Conservation (phyloP, 495 filamentous ascomycete genomes). For the Xylaria castorea region DNA sequence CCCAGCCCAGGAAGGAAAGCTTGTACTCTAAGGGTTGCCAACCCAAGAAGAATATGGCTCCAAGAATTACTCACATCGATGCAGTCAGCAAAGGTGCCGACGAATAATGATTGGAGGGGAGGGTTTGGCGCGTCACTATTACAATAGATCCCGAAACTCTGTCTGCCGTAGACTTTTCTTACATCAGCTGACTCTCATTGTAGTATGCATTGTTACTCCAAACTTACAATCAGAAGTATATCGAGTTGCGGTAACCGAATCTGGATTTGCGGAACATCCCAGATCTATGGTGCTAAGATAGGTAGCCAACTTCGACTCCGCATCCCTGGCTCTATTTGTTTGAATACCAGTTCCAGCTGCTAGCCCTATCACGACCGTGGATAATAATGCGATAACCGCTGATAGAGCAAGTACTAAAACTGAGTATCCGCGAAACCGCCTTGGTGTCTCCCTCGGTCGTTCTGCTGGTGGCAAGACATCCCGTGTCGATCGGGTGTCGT, state of each 20-base stretch:
- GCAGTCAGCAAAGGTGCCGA: slow-evolving; percentile 49
- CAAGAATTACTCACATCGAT: slow-evolving; percentile 43
- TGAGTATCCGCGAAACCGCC: slow-evolving; percentile 45
- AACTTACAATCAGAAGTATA: slow-evolving; percentile 41
- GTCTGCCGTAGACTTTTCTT: slow-evolving; percentile 42
- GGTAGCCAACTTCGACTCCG: slow-evolving; percentile 38
- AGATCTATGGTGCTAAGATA: slow-evolving; percentile 41
- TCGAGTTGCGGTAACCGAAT: slow-evolving; percentile 37
- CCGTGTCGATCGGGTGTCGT: slow-evolving; percentile 6
- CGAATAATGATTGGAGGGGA: slow-evolving; percentile 48
- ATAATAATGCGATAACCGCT: slow-evolving; percentile 48
- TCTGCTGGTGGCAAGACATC: slow-evolving; percentile 28
- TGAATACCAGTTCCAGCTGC: slow-evolving; percentile 53
- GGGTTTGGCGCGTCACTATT: slow-evolving; percentile 43
- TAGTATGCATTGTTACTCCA: slow-evolving; percentile 13
- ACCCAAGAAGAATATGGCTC: neutral
- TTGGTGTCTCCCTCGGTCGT: slow-evolving; percentile 21
- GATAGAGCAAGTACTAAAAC: slow-evolving; percentile 50
- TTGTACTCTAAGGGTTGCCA: neutral
- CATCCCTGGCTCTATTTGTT: slow-evolving; percentile 47
- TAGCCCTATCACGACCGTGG: slow-evolving; percentile 51
- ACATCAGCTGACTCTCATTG: neutral
- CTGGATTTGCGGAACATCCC: slow-evolving; percentile 44
- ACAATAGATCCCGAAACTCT: slow-evolving; percentile 50
- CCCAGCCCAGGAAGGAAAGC: neutral